phyloP scores from a whole-genome alignment of 2,329 filamentous ascomycete genomes.

The Arthrocladium fulminans region DNA sequence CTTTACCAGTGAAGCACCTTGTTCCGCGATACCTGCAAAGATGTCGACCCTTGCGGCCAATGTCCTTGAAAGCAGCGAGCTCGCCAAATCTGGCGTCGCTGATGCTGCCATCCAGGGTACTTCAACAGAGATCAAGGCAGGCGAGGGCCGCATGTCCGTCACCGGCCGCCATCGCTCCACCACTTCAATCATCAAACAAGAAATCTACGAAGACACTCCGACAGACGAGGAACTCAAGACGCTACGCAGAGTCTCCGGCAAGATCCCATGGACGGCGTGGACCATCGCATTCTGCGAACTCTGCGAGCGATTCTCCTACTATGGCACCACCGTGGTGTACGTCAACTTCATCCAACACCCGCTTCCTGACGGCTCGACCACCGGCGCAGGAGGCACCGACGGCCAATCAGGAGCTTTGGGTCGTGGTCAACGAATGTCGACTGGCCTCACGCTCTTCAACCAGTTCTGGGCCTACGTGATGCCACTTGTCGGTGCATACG shows the following conservation, averaged over 20 bases:
- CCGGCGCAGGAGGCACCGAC: conserved; percentile 40
- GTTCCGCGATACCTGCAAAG: background rate
- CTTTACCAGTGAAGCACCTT: background rate
- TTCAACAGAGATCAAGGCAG: background rate
- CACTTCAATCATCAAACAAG: background rate
- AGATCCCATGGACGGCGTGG: conserved; percentile 57
- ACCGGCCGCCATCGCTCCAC: background rate
- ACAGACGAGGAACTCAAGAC: conserved; percentile 28
- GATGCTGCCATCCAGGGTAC: conserved; percentile 2
- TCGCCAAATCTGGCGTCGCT: conserved; percentile 5
- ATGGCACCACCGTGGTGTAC: conserved; percentile 61
- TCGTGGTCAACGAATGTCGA: conserved; percentile 49
- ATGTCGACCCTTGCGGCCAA: background rate
- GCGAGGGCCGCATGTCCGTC: background rate
- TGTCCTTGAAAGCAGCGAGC: background rate
- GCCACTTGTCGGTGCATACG: conserved; percentile 49
- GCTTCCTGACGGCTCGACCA: conserved; percentile 45
- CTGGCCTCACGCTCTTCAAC: conserved; percentile 47
- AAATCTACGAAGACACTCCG: conserved; percentile 17
- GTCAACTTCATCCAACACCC: conserved; percentile 52
- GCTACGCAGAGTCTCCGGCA: conserved; percentile 43
- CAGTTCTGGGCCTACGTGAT: conserved; percentile 54
- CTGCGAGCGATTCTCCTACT: conserved; percentile 71
- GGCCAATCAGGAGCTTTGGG: conserved; percentile 49
- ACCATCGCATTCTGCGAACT: conserved; percentile 65